These are phyloP conservation scores for Solanum okadae DNA, from an alignment of 257 asterid species.

Conservation along the genomic window DNA sequence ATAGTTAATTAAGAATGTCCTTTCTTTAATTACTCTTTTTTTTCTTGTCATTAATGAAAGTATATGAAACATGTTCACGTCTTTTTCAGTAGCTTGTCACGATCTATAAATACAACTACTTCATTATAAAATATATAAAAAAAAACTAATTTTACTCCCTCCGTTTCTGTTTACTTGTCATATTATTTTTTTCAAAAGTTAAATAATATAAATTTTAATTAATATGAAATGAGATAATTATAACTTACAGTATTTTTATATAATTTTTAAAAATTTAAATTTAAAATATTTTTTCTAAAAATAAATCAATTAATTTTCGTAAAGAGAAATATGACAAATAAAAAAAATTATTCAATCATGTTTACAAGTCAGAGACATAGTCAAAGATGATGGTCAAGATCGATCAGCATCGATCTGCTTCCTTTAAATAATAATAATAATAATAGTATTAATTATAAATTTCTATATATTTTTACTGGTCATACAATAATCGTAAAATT, in stretches of 20 bases:
- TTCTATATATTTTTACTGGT: not conserved
- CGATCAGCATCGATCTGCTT: not conserved
- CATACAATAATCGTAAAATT: not conserved
- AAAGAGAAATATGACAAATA: not conserved
- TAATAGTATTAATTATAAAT: not conserved
- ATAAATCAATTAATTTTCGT: not conserved
- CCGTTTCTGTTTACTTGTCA: no score
- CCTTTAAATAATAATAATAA: not conserved
- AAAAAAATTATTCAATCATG: not conserved
- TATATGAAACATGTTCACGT: not conserved
- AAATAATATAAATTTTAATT: not conserved
- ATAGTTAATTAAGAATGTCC: not conserved
- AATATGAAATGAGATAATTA: not conserved
- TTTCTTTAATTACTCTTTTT: not conserved
- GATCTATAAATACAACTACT: not conserved
- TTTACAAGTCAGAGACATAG: not conserved
- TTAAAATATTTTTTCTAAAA: not conserved
- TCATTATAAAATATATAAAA: not conserved
- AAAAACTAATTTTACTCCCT: no score
- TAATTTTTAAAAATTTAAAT: no score
- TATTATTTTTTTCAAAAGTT: no score
- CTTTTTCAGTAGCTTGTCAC: not conserved
- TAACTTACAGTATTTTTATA: accelerated
- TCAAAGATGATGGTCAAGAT: not conserved
- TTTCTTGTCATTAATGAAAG: not conserved